Percentiles rank a stretch among this genome's conserved stretches.
Conservation (phyloP, 148 eudicot species). For the Fagopyrum esculentum region DNA sequence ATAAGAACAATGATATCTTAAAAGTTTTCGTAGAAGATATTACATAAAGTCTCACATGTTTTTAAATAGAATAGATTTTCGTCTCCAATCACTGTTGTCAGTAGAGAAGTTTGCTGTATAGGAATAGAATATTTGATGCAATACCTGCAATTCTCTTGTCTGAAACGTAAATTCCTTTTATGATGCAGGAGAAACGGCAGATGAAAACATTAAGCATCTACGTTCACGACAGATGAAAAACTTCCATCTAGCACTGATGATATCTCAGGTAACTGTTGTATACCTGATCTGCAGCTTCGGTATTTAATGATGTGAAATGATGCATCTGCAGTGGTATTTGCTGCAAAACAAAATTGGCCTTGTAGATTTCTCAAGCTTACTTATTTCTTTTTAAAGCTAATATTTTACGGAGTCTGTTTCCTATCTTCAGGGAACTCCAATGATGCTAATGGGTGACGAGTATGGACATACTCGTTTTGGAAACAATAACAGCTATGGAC, state of each 20-base stretch:
- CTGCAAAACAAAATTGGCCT: background rate
- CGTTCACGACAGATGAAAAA: conserved; percentile 93
- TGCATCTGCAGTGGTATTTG: no score
- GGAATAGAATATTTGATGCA: no score
- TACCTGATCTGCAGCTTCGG: background rate
- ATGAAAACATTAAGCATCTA: conserved; percentile 49
- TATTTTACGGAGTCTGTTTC: background rate
- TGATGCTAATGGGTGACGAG: conserved; percentile 99
- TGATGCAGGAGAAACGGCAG: conserved; percentile 73
- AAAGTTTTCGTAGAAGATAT: background rate
- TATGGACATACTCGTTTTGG: conserved; percentile 95
- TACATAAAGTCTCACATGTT: no score
- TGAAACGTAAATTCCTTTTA: background rate
- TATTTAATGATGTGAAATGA: no score
- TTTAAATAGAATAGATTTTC: no score
- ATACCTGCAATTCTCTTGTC: background rate
- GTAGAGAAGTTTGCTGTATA: no score
- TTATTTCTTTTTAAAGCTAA: background rate
- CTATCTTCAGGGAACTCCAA: conserved; percentile 72
- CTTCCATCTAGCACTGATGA: conserved; percentile 87
- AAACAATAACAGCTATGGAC: conserved; percentile 96
- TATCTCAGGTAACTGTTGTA: conserved; percentile 68
- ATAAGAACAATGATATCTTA: background rate
- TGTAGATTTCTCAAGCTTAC: background rate
- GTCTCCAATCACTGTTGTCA: no score